Conservation (phyloP, 345 rosid species). For the Nasturtium officinale region DNA sequence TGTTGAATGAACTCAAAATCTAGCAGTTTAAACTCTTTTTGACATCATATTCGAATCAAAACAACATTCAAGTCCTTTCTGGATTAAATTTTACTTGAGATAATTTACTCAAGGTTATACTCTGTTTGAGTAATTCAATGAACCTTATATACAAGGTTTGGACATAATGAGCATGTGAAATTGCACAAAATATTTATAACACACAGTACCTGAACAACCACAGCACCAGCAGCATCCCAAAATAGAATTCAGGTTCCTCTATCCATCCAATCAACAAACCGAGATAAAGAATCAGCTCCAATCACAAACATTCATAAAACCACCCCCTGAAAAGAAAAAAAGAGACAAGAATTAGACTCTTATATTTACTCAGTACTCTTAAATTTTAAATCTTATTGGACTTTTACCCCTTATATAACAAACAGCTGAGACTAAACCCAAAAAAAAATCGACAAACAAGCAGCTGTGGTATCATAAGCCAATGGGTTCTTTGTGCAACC, state of each 20-base stretch:
- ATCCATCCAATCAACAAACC: conserved; percentile 94
- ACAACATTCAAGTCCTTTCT: no score
- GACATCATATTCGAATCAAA: no score
- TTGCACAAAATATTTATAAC: background rate
- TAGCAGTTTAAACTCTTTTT: no score
- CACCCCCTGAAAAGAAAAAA: conserved; percentile 65
- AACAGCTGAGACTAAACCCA: conserved; percentile 94
- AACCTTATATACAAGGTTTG: background rate
- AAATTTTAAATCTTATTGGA: background rate
- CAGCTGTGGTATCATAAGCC: conserved; percentile 95
- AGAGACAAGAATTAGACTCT: conserved; percentile 1
- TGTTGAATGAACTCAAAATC: no score
- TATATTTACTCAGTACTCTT: conserved; percentile 17
- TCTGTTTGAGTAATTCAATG: background rate
- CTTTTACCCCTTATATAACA: conserved; percentile 87
- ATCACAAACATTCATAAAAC: conserved; percentile 83
- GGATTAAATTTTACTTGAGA: background rate
- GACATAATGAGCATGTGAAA: background rate
- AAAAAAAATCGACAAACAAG: conserved; percentile 90
- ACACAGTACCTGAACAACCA: conserved; percentile 74
- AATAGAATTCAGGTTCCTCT: conserved; percentile 90
- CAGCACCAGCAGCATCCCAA: conserved; percentile 98
- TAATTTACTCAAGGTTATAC: background rate
- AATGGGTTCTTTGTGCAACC: conserved; percentile 88
- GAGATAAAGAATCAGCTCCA: conserved; percentile 89